These are phyloP conservation scores for Afroboletus lepidellus DNA, from an alignment of 1,284 basidiomycete genomes.

Conservation along the genomic window DNA sequence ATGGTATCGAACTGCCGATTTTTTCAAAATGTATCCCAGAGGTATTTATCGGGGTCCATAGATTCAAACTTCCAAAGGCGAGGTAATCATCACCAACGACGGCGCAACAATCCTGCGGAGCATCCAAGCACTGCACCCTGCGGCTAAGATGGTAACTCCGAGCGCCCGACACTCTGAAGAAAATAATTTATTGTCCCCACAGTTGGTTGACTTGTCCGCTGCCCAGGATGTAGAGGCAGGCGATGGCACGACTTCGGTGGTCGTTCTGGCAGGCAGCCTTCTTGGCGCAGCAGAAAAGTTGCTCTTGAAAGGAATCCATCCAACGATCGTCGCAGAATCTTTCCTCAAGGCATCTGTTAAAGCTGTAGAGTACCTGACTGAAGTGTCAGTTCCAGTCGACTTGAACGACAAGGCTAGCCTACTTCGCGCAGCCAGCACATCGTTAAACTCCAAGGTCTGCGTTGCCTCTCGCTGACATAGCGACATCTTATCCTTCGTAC, in stretches of 20 bases:
- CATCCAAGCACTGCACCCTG: conserved; percentile 96
- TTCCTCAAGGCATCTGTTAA: conserved; percentile 93
- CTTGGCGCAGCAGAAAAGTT: conserved; percentile 97
- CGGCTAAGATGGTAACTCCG: conserved; percentile 88
- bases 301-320: conserved; percentile 96
- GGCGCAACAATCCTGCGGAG: conserved; percentile 98
- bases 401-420: conserved; percentile 86
- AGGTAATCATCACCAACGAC: conserved; percentile 98
- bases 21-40: conserved; percentile 7
- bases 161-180: conserved; percentile 9
- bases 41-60: conserved; percentile 36
- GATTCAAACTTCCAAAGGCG: conserved; percentile 97
- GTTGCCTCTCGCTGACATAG: background rate
- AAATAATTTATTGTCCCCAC: conserved; percentile 9
- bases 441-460: conserved; percentile 90
- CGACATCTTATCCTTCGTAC: conserved; percentile 9
- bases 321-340: conserved; percentile 95
- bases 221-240: conserved; percentile 99
- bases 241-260: conserved; percentile 98
- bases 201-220: conserved; percentile 96
- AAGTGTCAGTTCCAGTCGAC: conserved; percentile 92
- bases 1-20: conserved; percentile 63
- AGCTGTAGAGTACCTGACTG: conserved; percentile 91
- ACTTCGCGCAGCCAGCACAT: conserved; percentile 91
- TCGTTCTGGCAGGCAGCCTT: conserved; percentile 92